Percentiles rank a stretch among this genome's conserved stretches.
Conservation (phyloP, 2,329 filamentous ascomycete genomes). For the Diaporthe longicolla region DNA sequence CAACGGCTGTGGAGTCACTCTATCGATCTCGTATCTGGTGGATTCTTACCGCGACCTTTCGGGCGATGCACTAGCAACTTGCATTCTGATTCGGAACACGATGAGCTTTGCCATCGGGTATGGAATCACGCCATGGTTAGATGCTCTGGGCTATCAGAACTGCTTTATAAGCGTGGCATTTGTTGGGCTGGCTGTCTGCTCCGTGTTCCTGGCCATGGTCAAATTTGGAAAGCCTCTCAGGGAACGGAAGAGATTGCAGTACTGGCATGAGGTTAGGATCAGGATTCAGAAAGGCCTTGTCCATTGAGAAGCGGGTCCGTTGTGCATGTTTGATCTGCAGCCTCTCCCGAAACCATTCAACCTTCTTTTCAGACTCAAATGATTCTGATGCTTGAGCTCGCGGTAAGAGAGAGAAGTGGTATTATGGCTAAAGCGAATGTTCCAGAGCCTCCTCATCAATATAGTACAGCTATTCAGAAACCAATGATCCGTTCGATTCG, state of each 20-base stretch:
- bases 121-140: slow-evolving; percentile 42
- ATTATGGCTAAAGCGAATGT: background rate
- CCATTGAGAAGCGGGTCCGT: slow-evolving; percentile 43
- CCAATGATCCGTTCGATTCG: slow-evolving; percentile 39
- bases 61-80: slow-evolving; percentile 64
- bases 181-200: slow-evolving; percentile 50
- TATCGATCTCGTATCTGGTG: slow-evolving; percentile 62
- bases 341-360: background rate
- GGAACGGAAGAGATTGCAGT: slow-evolving; percentile 48
- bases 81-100: slow-evolving; percentile 55
- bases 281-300: slow-evolving; percentile 50
- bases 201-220: slow-evolving; percentile 50
- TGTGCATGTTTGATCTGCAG: no score
- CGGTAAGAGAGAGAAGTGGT: background rate
- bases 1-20: slow-evolving; percentile 59
- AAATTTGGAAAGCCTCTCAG: slow-evolving; percentile 50
- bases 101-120: slow-evolving; percentile 44
- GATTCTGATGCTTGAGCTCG: background rate
- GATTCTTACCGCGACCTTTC: slow-evolving; percentile 63
- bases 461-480: slow-evolving; percentile 21
- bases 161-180: slow-evolving; percentile 49
- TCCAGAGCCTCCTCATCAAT: background rate
- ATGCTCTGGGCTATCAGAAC: slow-evolving; percentile 40
- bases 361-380: background rate
- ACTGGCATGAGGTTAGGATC: slow-evolving; percentile 50